phyloP scores from a whole-genome alignment of 169 alveolate genomes.

The Eimeria sp. region DNA sequence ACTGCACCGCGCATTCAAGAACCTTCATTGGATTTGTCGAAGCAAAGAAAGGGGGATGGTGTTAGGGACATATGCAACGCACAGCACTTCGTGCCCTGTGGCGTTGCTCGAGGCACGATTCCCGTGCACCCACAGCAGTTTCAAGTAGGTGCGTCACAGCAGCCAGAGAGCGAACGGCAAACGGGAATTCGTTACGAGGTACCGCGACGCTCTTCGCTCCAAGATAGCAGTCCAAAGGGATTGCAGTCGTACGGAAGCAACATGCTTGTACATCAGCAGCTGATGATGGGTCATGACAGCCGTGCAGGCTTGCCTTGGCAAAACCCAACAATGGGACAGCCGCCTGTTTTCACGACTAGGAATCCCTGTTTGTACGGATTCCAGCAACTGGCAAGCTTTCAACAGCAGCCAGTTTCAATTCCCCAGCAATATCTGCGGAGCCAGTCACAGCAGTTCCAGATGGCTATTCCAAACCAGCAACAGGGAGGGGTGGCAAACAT shows the following conservation, averaged over 20 bases:
- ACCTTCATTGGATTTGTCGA: background rate
- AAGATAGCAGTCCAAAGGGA: background rate
- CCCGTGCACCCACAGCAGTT: background rate
- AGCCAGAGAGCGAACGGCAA: background rate
- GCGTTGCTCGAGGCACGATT: slow-evolving; percentile 46
- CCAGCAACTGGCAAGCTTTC: slow-evolving; percentile 21
- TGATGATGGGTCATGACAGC: background rate
- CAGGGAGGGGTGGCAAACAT: background rate
- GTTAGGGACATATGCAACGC: background rate
- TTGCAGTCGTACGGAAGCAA: background rate
- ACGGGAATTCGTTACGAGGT: background rate
- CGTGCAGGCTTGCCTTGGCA: slow-evolving; percentile 12
- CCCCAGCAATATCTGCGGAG: background rate
- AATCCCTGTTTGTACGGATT: background rate
- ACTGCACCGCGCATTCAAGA: background rate
- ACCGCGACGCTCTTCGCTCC: slow-evolving; percentile 54
- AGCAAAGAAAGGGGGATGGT: background rate
- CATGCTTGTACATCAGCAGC: background rate
- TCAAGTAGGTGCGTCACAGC: background rate
- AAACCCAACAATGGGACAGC: background rate
- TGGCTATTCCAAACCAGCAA: slow-evolving; percentile 22
- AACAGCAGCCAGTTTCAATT: slow-evolving; percentile 16
- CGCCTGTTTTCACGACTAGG: background rate
- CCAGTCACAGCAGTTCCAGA: slow-evolving; percentile 25
- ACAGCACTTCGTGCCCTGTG: background rate